Base-by-base conservation (phyloP, 768 basidiomycete genomes). In the Boletellus emodensis region DNA sequence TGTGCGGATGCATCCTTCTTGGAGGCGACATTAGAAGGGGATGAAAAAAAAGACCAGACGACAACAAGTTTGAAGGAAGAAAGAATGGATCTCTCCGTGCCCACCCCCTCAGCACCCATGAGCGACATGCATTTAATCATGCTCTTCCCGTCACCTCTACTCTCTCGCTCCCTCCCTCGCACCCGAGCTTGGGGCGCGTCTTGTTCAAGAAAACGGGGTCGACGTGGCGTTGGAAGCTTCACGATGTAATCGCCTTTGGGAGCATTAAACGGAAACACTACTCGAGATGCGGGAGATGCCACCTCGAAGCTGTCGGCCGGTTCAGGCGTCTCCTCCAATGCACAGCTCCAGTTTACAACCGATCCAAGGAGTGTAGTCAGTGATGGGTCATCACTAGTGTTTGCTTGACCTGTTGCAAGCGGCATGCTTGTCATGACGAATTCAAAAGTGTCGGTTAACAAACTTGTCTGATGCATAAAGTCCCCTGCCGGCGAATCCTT, bases 391-490 rank as follows among this genome's bases (percentile, higher is more conserved):
- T n/a, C 17, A 30, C 22, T 22, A 12, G 18, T 13, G 18, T 37
- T 32, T n/a, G n/a, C n/a, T n/a, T n/a, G n/a, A n/a, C 30, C 39
- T 38, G 20, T 47, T 46, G 32, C 38, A 22, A 55, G 26, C 17
- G 58, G 40, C 38, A 43, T 62, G 26, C 61, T 62, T 22, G 48
- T 61, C 38, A 35, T 15, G 15, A 17, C 17, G 22, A 62, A 62
- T 35, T 58, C 32, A 18, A 64, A 62, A 5, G 10, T 5, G 28
- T 55, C 38, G 3, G 6, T 35, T 17, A 32, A 36, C 10, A 24
- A 38, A 20, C 26, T 18, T 36, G 40, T 36, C 15, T 13, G 14
- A n/a, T 36, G 33, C n/a, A 34, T 20, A 0, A 40, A 36, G 22
- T 42, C 37, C 3, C 14, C 12, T 6, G 15, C 3, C 20, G 12